Percentiles rank a stretch among this genome's conserved stretches.
phyloP scores from a whole-genome alignment of 331 rosid genomes.

The Rosa hybrid region DNA sequence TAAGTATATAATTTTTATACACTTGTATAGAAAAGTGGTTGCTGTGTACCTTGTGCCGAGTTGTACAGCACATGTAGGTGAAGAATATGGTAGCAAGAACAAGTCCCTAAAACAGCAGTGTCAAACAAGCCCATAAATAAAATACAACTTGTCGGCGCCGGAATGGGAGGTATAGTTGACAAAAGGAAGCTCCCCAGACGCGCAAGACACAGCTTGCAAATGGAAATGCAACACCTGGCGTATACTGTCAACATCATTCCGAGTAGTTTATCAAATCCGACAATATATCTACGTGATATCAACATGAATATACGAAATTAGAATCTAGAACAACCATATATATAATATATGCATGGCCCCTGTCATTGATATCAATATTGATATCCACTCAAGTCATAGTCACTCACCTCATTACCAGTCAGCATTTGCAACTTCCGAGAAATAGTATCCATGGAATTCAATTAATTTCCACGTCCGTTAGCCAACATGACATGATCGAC shows the following conservation, averaged over 20 bases:
- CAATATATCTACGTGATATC: neutral
- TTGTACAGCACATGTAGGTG: neutral
- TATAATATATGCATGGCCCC: neutral
- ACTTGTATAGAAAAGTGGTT: neutral
- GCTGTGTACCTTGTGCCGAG: neutral
- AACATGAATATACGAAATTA: neutral
- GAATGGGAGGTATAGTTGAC: neutral
- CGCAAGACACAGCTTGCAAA: neutral
- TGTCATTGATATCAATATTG: neutral
- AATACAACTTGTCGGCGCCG: neutral
- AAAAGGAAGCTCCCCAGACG: neutral
- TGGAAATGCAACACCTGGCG: neutral
- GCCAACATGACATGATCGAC: neutral
- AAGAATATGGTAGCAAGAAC: neutral
- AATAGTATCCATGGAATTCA: neutral
- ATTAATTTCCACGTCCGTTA: neutral
- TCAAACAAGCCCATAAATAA: neutral
- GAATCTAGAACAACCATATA: neutral
- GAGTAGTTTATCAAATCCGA: neutral
- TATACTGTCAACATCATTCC: neutral
- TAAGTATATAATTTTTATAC: neutral
- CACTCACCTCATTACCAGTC: neutral
- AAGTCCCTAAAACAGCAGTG: too few species aligned
- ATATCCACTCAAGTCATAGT: conserved; percentile 1
- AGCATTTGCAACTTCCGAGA: neutral